Evolutionary conservation across 1,284 basidiomycete genomes (phyloP), one percentile per base, ranked within the genome.

Genomic region (Chondrostereum purpureum): DNA sequence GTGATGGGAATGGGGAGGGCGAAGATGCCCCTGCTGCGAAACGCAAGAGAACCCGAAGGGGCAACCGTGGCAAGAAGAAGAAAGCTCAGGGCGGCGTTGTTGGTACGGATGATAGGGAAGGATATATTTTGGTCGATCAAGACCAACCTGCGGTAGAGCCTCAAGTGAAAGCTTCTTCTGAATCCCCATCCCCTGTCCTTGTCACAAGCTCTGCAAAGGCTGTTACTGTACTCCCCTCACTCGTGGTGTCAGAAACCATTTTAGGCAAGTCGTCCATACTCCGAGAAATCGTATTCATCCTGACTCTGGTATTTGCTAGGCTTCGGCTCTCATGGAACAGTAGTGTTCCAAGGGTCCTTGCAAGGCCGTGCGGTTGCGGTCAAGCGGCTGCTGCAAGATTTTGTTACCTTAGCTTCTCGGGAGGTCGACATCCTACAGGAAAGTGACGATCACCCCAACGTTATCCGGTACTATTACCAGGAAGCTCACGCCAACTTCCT

Each of bases 391-490:
- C 75, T 99, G 19, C 87, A 87, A 55, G 94, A 98, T 63, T 99
- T 98, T 60, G 92, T 96, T 41, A 93, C 92, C 0, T 80, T 99
- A 23, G 94, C 95, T 1, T 80, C 87, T 6, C 89, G 95, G 46
- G 96, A 99, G 70, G 94, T 98, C 18, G 86, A 83, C 59, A 80
- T 99, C 36, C 75, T 99, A 2, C 92, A 95, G 67, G 94, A 97
- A 60, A 91, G 89, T 34, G 96, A 99, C 67, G 92, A 97, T 61
- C 96, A 99, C 58, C 92, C 93, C 3, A 98, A 99, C 64, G 94
- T 99, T 56, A 95, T 99, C 53, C 83, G 95, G 46, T 95, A 99
- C 65, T 99, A 93, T 65, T 99, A 93, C 67, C 93, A 98, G 72
- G 95, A 99, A 68, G 76, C 88, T 1, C 85, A 89, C 17, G 82